These are phyloP conservation scores for Chlorella sp. DNA, from an alignment of 139 green algal species.

Conservation along the genomic window DNA sequence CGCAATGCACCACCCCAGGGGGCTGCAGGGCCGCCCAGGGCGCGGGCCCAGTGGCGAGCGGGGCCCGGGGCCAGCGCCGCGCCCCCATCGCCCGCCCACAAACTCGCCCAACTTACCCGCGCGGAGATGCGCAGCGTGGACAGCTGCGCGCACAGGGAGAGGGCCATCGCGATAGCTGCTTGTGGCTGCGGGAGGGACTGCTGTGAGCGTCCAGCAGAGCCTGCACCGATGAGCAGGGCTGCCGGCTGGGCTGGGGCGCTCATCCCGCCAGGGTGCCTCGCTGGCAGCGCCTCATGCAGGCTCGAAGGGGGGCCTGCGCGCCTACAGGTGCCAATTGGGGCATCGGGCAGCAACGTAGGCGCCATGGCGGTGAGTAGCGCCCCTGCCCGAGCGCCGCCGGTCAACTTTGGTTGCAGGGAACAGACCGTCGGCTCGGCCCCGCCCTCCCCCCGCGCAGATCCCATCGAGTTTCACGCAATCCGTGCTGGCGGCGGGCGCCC, in stretches of 20 bases:
- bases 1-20: neutral
- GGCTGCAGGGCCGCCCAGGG: neutral
- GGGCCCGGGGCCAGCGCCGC: no score
- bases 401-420: neutral
- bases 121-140: constrained; percentile 7
- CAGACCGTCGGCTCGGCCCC: neutral
- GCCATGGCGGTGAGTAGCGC: neutral
- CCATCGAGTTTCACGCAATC: constrained; percentile 49
- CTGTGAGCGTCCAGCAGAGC: neutral
- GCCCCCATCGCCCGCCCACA: no score
- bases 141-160: constrained; percentile 1
- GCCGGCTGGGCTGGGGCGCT: no score
- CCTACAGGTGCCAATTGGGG: neutral
- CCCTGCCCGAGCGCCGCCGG: neutral
- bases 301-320: no score
- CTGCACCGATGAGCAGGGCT: no score
- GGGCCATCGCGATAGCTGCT: neutral
- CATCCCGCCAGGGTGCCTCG: no score
- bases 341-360: neutral
- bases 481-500: constrained; percentile 77
- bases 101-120: neutral
- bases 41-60: neutral
- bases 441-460: neutral
- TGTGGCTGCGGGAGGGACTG: neutral
- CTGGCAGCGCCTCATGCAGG: no score